Evolutionary conservation across 2,329 filamentous ascomycete genomes (phyloP).

Genomic region (Sclerotiophoma versabilis): DNA sequence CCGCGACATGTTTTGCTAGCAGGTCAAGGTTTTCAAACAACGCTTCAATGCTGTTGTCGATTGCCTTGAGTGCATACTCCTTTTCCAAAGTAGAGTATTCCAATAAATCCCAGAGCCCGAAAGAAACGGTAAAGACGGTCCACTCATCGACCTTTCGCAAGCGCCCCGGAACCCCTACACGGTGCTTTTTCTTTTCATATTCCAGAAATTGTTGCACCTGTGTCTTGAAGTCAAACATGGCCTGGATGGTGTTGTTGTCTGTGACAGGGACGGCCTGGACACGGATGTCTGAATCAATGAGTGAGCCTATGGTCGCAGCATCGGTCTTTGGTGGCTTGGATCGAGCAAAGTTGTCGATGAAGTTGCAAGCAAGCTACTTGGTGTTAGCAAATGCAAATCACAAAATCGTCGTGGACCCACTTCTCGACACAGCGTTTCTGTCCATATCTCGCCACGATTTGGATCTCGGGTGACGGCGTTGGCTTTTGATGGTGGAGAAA

Average conservation of each 20-base stretch:
- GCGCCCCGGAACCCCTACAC: constrained; percentile 24
- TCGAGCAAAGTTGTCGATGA: constrained; percentile 48
- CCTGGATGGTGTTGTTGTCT: constrained; percentile 23
- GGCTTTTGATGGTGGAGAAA: constrained; percentile 36
- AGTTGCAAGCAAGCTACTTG: constrained; percentile 45
- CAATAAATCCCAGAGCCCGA: constrained; percentile 48
- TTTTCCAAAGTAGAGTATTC: constrained; percentile 41
- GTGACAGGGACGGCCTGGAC: constrained; percentile 32
- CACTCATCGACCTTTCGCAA: constrained; percentile 34
- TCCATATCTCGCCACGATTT: constrained; percentile 44
- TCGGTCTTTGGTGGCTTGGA: constrained; percentile 34
- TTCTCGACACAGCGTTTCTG: constrained; percentile 47
- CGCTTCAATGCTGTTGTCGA: constrained; percentile 42
- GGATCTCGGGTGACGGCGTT: constrained; percentile 34
- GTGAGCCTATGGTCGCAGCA: constrained; percentile 31
- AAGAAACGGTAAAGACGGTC: constrained; percentile 48
- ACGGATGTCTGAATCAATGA: constrained; percentile 43
- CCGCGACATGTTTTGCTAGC: constrained; percentile 35
- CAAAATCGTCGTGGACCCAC: constrained; percentile 22
- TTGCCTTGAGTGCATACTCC: constrained; percentile 36
- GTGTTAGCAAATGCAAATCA: constrained; percentile 28
- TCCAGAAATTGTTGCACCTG: constrained; percentile 48
- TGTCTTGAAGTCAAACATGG: constrained; percentile 46
- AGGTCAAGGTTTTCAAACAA: constrained; percentile 45
- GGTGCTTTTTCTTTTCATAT: constrained; percentile 33